Conservation (phyloP, 2,329 filamentous ascomycete species). For the Delphinella strobiligena region DNA sequence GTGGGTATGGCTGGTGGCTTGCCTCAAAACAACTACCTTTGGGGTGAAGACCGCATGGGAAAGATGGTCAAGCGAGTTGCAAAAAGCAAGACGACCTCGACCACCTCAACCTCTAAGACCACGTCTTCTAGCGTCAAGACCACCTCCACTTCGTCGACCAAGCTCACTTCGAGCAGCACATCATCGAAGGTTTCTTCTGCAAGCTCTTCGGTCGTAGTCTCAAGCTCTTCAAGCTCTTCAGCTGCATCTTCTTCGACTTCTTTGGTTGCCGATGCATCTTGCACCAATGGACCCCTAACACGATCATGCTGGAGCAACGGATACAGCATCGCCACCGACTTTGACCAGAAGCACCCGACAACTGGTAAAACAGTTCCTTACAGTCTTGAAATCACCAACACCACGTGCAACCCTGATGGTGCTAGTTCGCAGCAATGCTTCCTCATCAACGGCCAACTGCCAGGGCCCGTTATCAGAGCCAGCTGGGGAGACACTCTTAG, state of each 20-base stretch:
- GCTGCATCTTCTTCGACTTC: conserved; percentile 2
- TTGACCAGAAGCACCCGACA: conserved; percentile 29
- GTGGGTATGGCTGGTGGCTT: conserved; percentile 1
- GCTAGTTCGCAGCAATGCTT: conserved; percentile 18
- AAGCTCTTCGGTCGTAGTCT: neutral
- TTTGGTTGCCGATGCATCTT: conserved; percentile 16
- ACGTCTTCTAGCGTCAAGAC: no score
- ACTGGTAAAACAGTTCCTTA: conserved; percentile 26
- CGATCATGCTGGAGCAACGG: conserved; percentile 31
- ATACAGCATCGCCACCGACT: conserved; percentile 32
- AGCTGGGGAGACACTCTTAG: conserved; percentile 35
- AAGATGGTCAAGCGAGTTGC: conserved; percentile 7
- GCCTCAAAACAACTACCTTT: conserved; percentile 6
- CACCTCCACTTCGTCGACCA: neutral
- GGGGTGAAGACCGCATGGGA: conserved; percentile 9
- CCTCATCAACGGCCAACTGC: conserved; percentile 53
- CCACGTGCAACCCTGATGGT: conserved; percentile 29
- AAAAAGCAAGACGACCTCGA: neutral
- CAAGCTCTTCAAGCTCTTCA: neutral
- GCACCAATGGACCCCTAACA: conserved; percentile 27
- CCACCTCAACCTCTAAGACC: neutral
- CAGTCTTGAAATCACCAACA: conserved; percentile 19
- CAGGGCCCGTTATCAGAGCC: conserved; percentile 49
- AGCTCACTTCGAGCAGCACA: neutral
- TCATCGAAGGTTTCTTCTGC: neutral